Base-by-base conservation (phyloP, 805 yeast species). In the Lachancea mirantina region DNA sequence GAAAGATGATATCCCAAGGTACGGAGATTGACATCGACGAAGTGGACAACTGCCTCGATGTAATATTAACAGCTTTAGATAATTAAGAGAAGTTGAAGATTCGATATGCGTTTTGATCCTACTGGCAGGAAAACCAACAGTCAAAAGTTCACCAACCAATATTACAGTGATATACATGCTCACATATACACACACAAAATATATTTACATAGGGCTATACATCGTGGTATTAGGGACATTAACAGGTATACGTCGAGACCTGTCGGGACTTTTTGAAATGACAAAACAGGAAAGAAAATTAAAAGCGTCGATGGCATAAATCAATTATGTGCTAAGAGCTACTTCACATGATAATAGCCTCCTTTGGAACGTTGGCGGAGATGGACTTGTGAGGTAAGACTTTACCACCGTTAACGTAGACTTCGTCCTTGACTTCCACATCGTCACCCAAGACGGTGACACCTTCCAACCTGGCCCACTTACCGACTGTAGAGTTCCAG, bases 391-490 rank as follows among this genome's bases (percentile, higher is more conserved):
- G 98, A 50, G 99, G 99, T 61, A 92, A 78, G 48, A 92, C 96
- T 65, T 92, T 87, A 68, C 96, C 99, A 67, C 99, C 99, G 67
- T 92, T 92, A 55, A 92, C 94, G 75, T 92, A 92, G 62, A 92
- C 76, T 74, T 89, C 99, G 62, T 92, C 96, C 72, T 89, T 85
- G 62, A 92, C 85, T 63, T 88, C 94, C 47, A 92, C 99, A 51
- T 92, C 99, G 65, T 92, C 99, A 70, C 98, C 99, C 57, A 92
- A 76, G 40, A 92, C 98, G 43, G 96, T 84, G 55, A 78, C 84
- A 71, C 95, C 95, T 68, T 92, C 97, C 46, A 92, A 76, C 74
- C 98, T 85, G 46, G 96, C 95, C 98, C 98, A 92, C 67, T 77
- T 79, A 65, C 98, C 98, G 55, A 92, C 89, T 53, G 84, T 84